phyloP scores from a whole-genome alignment of 805 yeast species.

The Spathaspora arborariae region DNA sequence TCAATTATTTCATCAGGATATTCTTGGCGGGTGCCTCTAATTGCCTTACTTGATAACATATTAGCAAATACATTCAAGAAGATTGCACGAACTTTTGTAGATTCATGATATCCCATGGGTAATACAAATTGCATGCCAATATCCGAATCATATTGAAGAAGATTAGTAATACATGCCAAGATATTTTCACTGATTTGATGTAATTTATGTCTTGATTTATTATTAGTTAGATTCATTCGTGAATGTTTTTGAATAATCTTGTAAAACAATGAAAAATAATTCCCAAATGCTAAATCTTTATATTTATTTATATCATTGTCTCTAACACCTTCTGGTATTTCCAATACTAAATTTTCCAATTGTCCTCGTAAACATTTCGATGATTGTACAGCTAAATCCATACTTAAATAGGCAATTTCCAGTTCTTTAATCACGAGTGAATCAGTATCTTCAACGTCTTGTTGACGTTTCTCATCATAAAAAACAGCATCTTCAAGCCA shows the following conservation, averaged over 20 bases:
- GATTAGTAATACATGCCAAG: constrained; percentile 60
- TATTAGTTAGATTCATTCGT: constrained; percentile 11
- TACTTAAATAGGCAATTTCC: constrained; percentile 45
- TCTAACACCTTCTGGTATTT: constrained; percentile 52
- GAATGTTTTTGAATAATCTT: constrained; percentile 48
- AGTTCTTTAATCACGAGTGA: constrained; percentile 16
- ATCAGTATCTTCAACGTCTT: constrained; percentile 1
- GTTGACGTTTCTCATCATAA: constrained; percentile 12
- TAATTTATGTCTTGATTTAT: constrained; percentile 48
- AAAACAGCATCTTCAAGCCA: constrained; percentile 56
- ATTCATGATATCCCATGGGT: constrained; percentile 74
- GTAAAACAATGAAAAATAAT: constrained; percentile 61
- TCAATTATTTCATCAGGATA: constrained; percentile 23
- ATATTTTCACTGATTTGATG: constrained; percentile 58
- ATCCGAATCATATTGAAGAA: constrained; percentile 69
- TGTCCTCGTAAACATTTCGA: constrained; percentile 55
- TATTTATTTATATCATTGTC: constrained; percentile 52
- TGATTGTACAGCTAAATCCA: constrained; percentile 64
- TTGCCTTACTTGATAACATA: constrained; percentile 43
- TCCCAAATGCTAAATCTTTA: constrained; percentile 61
- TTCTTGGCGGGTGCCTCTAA: constrained; percentile 20
- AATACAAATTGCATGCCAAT: constrained; percentile 73
- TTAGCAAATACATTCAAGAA: constrained; percentile 76
- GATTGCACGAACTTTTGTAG: constrained; percentile 60
- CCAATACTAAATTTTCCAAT: constrained; percentile 55